Conservation (phyloP, 1,284 basidiomycete species). For the Ganoderma leucocontextum region DNA sequence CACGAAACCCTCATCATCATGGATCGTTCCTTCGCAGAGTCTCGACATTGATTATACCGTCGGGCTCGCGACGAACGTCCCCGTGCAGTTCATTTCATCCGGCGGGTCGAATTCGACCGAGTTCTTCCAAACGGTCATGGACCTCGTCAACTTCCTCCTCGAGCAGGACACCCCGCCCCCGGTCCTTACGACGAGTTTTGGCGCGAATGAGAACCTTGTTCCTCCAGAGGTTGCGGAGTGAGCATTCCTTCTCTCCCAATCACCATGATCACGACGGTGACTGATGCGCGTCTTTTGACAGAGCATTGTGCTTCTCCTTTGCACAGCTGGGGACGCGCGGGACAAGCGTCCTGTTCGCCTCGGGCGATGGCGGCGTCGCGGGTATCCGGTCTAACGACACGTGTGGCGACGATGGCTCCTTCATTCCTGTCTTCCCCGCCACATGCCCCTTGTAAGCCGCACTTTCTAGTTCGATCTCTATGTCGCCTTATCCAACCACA, state of each 20-base stretch:
- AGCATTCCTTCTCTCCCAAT: conserved; percentile 32
- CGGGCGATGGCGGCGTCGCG: conserved; percentile 74
- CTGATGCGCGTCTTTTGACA: conserved; percentile 19
- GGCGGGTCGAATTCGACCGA: conserved; percentile 21
- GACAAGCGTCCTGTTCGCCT: conserved; percentile 64
- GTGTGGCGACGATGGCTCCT: conserved; percentile 53
- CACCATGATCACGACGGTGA: neutral
- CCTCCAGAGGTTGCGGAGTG: conserved; percentile 62
- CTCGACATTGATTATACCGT: conserved; percentile 71
- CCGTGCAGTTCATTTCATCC: conserved; percentile 26
- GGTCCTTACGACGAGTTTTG: conserved; percentile 53
- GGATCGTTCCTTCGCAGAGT: conserved; percentile 38
- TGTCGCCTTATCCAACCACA: conserved; percentile 32
- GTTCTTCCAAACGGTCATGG: conserved; percentile 35
- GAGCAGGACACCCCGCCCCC: conserved; percentile 39
- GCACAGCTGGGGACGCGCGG: conserved; percentile 72
- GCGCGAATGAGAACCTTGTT: conserved; percentile 54
- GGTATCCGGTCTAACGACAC: conserved; percentile 59
- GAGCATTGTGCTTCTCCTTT: conserved; percentile 61
- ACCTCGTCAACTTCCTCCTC: conserved; percentile 42
- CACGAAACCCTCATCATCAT: no score
- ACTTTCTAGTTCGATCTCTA: no score
- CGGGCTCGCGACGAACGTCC: conserved; percentile 60
- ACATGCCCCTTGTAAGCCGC: conserved; percentile 43
- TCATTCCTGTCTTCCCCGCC: conserved; percentile 68